Conservation (phyloP, 257 asterid genomes). For the Nicotiana sylvestris region DNA sequence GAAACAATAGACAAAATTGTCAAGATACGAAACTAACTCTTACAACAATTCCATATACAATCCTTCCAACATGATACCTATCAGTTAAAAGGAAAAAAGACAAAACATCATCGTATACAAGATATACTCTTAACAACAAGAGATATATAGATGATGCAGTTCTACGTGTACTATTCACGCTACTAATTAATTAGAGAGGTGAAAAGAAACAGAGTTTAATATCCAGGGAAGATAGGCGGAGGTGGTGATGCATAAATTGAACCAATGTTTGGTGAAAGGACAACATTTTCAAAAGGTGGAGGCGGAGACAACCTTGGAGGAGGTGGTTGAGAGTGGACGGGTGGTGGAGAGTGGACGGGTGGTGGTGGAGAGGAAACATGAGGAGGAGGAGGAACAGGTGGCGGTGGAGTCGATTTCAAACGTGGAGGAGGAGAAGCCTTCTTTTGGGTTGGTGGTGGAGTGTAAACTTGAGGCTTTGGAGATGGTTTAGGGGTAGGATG, state of each 20-base stretch:
- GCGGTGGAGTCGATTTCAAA: background rate
- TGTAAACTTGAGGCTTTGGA: background rate
- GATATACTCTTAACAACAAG: background rate
- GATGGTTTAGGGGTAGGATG: background rate
- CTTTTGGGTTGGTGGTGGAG: background rate
- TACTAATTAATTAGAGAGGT: background rate
- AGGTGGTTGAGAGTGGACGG: background rate
- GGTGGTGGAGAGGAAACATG: background rate
- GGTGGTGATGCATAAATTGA: conserved; percentile 18
- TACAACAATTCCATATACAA: background rate
- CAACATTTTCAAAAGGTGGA: conserved; percentile 2
- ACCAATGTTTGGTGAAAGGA: conserved; percentile 13
- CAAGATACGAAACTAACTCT: background rate
- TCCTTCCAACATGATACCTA: background rate
- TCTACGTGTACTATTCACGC: background rate
- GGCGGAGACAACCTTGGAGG: background rate
- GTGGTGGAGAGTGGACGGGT: background rate
- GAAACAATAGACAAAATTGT: background rate
- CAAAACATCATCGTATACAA: background rate
- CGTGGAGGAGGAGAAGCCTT: background rate
- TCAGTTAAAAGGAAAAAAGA: background rate
- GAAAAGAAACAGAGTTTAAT: background rate
- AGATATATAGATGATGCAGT: background rate
- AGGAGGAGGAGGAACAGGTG: background rate
- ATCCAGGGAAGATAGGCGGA: conserved; percentile 14